Evolutionary conservation across 495 filamentous ascomycete species (phyloP), one percentile per base, ranked within the genome.

Genomic region (Aspergillus saccharolyticus): DNA sequence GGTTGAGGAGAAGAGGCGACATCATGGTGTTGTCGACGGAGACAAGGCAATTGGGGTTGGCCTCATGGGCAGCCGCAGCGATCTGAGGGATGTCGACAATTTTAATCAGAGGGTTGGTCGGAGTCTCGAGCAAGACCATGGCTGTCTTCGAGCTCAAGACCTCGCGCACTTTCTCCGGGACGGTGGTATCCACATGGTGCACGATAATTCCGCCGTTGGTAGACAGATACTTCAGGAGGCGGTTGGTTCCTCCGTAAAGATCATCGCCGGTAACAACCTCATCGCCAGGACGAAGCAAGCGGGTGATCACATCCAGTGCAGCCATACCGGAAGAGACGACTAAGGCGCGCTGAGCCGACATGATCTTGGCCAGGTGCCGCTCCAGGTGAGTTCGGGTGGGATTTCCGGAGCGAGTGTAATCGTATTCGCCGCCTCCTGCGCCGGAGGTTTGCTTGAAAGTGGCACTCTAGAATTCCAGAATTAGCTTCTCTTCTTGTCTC

Each of bases 1-100:
- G 94, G 72, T 94, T 97, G 58, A 83, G 85, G 16, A 97, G 85
- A 68, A 95, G 83, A 10, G 94, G 94, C 0, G 90, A 96, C 62
- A 98, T 87, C 94, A 98, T 98, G 47, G 94, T 97, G 77, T 98
- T 98, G 73, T 98, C 94, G 24, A 97, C 93, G 8, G 88, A 82
- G 15, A 98, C 91, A 39, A 97, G 73, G n/a, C 86, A 86, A 59
- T 79, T 83, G n/a, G 85, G 78, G 68, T 93, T 96, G 8, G 81
- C 85, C 52, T 84, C 84, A 72, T 97, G 93, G 3, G 88, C 83
- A 19, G 83, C 73, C 16, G 81, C 71, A 8, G 91, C 85, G 58
- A 97, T 93, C 18, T 80, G 70, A 2, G 85, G 80, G 61, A 98
- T 91, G 64, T 98, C 93, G 65, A 91, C 89, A 65, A 98, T 91